Base-by-base conservation (phyloP, 176 grass and related monocot species). In the Oryza rufipogon region DNA sequence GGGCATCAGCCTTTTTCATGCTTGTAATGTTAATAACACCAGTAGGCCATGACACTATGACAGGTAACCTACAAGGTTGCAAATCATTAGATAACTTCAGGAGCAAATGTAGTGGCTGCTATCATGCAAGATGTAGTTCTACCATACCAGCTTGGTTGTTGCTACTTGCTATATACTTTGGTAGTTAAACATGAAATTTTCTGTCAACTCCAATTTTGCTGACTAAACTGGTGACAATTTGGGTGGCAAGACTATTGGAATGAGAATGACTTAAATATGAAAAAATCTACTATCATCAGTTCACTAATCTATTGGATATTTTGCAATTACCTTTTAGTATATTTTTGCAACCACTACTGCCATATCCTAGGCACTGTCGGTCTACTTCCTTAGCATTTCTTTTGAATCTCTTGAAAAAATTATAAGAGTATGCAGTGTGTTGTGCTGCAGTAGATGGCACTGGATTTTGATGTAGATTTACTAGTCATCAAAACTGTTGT, bases 391-490 rank as follows among this genome's bases (percentile, higher is more conserved):
- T 78, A 22, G 23, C 39, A 79, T 74, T 46, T 52, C 38, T 47
- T 45, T 75, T 76, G 30, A 68, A 15, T 74, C 74, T 8, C 63
- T 76, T 77, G 23, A 72, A 80, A 81, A 72, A 58, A 13, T 1
- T 33, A n/a, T 14, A 60, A 71, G 15, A 65, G 54, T 77, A 13
- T 90, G 58, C 49, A 86, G 19, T 68, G 67, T 34, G 72, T 25
- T 82, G 61, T 33, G 14, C 0, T 81, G 71, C 47, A 19, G n/a
- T 38, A 61, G 13, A 88, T 72, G 47, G 64, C 54, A 44, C 3
- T 13, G 65, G 71, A 51, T 71, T 81, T 66, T 88, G 30, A 33
- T 56, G 74, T 61, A 79, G 48, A 73, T 30, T 48, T 87, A 48
- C 9, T 60, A 74, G 75, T 47, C 54, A 45, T 87, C 39, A 60